Conservation (phyloP, 2,329 filamentous ascomycete species). For the Fusarium kyushuense region DNA sequence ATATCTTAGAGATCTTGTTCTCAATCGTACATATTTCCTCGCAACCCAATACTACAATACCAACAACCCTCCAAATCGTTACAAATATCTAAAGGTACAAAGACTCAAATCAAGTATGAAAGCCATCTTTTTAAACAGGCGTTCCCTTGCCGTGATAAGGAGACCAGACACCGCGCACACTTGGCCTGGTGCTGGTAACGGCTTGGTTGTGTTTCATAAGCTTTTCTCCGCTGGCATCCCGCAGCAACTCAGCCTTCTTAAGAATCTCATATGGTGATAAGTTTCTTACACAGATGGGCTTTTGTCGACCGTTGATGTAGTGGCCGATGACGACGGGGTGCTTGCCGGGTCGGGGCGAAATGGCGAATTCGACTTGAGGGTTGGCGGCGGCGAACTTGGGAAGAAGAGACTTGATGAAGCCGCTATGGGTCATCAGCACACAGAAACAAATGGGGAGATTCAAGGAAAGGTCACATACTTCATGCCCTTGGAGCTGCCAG, state of each 20-base stretch:
- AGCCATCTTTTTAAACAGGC: slow-evolving; percentile 58
- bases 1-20: slow-evolving; percentile 39
- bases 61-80: slow-evolving; percentile 41
- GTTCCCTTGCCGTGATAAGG: slow-evolving; percentile 74
- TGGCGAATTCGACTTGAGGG: slow-evolving; percentile 89
- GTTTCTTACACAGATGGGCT: slow-evolving; percentile 90
- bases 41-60: slow-evolving; percentile 47
- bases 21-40: slow-evolving; percentile 47
- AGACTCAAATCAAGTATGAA: slow-evolving; percentile 17
- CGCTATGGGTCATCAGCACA: slow-evolving; percentile 61
- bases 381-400: slow-evolving; percentile 82
- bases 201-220: slow-evolving; percentile 72
- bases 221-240: slow-evolving; percentile 82
- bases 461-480: slow-evolving; percentile 68
- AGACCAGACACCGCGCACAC: slow-evolving; percentile 78
- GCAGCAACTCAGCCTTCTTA: slow-evolving; percentile 79
- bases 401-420: slow-evolving; percentile 84
- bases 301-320: slow-evolving; percentile 91
- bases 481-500: slow-evolving; percentile 93
- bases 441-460: background rate
- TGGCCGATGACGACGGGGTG: slow-evolving; percentile 90
- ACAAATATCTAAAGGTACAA: slow-evolving; percentile 48
- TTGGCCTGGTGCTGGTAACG: slow-evolving; percentile 72
- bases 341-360: slow-evolving; percentile 89
- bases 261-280: slow-evolving; percentile 83